A percentile compares a stretch with the other conserved stretches of the same genome.
Conservation (phyloP, 2,329 filamentous ascomycete genomes). For the Alternaria sp. region DNA sequence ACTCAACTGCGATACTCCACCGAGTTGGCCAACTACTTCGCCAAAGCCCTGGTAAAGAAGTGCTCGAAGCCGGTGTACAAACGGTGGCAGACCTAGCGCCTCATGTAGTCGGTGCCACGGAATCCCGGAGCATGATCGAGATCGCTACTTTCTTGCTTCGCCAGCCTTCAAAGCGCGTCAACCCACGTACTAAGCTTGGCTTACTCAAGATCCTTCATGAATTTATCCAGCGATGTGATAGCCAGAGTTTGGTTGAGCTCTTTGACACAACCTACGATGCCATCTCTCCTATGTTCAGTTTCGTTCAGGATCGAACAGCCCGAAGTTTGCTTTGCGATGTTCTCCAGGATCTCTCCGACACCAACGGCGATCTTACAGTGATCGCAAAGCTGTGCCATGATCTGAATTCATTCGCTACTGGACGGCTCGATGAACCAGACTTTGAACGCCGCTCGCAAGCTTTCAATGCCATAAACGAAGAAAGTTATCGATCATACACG, state of each 20-base stretch:
- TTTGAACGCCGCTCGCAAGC: conserved; percentile 82
- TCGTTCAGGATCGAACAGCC: conserved; percentile 83
- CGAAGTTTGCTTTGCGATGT: conserved; percentile 76
- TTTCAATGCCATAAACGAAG: conserved; percentile 73
- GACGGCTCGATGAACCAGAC: conserved; percentile 82
- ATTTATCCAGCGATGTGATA: conserved; percentile 73
- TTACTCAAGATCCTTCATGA: conserved; percentile 81
- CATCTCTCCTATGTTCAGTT: conserved; percentile 82
- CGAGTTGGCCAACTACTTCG: conserved; percentile 61
- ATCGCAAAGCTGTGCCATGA: conserved; percentile 75
- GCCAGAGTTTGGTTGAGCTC: conserved; percentile 63
- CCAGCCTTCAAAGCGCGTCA: conserved; percentile 84
- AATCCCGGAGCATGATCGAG: conserved; percentile 78
- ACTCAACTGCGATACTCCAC: conserved; percentile 70
- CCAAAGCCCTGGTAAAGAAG: conserved; percentile 69
- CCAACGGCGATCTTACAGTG: conserved; percentile 65
- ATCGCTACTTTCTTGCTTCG: conserved; percentile 82
- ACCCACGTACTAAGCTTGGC: conserved; percentile 79
- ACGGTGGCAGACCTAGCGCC: conserved; percentile 72
- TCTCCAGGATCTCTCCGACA: conserved; percentile 71
- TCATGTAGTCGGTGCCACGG: conserved; percentile 54
- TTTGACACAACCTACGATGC: conserved; percentile 73
- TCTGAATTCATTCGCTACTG: conserved; percentile 78
- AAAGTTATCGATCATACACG: conserved; percentile 65
- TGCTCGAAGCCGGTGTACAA: conserved; percentile 80